Evolutionary conservation across 1,284 basidiomycete genomes (phyloP).

Genomic region (Moesziomyces antarcticus): DNA sequence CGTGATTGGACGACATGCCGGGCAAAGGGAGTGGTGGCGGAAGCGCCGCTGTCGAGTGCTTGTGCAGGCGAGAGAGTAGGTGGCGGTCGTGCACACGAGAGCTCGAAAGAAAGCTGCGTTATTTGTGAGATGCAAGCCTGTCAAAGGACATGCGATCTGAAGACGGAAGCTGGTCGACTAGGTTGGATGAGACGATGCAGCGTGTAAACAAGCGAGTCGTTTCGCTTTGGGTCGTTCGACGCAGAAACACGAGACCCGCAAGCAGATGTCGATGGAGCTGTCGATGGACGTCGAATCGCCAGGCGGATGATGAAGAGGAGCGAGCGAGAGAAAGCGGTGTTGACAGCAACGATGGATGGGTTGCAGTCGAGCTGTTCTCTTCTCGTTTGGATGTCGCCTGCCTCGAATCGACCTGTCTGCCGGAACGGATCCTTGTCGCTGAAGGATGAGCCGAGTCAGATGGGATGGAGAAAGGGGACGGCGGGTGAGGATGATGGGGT

Average conservation of each 20-base stretch:
- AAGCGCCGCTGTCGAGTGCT: background rate
- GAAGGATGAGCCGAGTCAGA: background rate
- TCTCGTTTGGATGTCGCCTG: background rate
- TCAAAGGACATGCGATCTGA: slow-evolving; percentile 19
- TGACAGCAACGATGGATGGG: background rate
- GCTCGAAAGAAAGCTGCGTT: background rate
- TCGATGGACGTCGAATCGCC: background rate
- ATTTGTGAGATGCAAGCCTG: slow-evolving; percentile 4
- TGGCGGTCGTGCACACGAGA: background rate
- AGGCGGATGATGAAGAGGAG: background rate
- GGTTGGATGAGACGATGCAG: background rate
- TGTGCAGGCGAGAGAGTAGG: background rate
- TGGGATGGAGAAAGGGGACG: background rate
- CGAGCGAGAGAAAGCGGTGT: background rate
- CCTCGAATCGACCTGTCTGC: background rate
- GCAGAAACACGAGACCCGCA: background rate
- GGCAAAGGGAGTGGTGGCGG: slow-evolving; percentile 5
- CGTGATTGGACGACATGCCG: slow-evolving; percentile 50
- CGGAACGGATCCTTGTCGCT: background rate
- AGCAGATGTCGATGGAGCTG: background rate
- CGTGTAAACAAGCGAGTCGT: too few relatives aligned
- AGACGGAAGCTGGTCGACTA: background rate
- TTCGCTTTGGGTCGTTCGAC: too few relatives aligned
- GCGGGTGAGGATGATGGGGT: background rate
- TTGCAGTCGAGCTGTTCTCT: background rate